These are phyloP conservation scores for Immersiella caudata DNA, from an alignment of 495 filamentous ascomycete genomes.

Conservation along the genomic window DNA sequence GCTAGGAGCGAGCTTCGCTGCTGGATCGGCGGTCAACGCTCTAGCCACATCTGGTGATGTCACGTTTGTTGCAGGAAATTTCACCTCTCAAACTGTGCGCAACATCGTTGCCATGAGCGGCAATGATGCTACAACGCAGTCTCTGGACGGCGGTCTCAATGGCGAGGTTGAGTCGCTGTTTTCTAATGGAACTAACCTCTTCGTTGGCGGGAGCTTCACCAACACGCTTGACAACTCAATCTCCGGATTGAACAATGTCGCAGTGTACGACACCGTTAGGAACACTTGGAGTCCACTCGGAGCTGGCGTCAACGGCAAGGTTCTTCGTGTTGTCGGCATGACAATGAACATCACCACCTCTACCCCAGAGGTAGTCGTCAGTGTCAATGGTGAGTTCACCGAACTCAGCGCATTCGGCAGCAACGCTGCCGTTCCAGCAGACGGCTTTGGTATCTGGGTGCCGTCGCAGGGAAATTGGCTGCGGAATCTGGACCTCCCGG, in stretches of 20 bases:
- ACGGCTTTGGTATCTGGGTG: slow-evolving; percentile 93
- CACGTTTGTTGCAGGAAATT: slow-evolving; percentile 84
- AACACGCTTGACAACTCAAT: slow-evolving; percentile 64
- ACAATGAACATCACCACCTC: slow-evolving; percentile 77
- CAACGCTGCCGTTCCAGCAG: slow-evolving; percentile 60
- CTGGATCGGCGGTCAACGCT: slow-evolving; percentile 65
- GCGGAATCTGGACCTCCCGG: slow-evolving; percentile 70
- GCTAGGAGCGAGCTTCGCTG: slow-evolving; percentile 67
- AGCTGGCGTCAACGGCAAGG: slow-evolving; percentile 81
- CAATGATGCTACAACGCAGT: slow-evolving; percentile 58
- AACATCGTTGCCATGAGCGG: slow-evolving; percentile 78
- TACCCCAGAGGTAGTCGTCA: slow-evolving; percentile 70
- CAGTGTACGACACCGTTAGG: slow-evolving; percentile 68
- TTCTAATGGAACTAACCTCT: slow-evolving; percentile 65
- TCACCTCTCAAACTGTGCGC: slow-evolving; percentile 63
- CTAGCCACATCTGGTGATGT: slow-evolving; percentile 60
- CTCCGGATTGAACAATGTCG: slow-evolving; percentile 69
- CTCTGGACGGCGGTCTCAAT: slow-evolving; percentile 78
- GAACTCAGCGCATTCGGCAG: slow-evolving; percentile 66
- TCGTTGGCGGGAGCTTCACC: slow-evolving; percentile 85
- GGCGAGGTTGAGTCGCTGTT: slow-evolving; percentile 73
- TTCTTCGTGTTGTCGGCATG: slow-evolving; percentile 71
- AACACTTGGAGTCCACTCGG: slow-evolving; percentile 80
- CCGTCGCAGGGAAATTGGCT: slow-evolving; percentile 87
- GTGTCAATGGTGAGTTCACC: slow-evolving; percentile 80